Evolutionary conservation across 331 rosid species (phyloP).

Genomic region (Malus hybrid): DNA sequence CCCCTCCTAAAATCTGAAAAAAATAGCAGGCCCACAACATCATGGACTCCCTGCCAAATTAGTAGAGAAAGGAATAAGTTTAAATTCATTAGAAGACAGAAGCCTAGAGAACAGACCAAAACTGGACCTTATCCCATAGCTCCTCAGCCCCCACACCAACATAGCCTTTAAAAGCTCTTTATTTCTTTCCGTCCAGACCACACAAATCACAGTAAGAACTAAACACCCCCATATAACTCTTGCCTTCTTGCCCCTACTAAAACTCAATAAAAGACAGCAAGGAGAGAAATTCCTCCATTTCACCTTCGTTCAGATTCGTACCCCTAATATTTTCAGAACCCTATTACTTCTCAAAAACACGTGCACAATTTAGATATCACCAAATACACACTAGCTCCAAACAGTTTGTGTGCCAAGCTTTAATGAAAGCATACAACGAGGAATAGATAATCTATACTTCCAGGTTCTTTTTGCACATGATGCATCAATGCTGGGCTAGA

Average conservation of each 20-base stretch:
- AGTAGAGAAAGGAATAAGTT: not conserved
- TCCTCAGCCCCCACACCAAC: not conserved
- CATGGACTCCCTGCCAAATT: not conserved
- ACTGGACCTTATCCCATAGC: not conserved
- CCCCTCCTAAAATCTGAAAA: not conserved
- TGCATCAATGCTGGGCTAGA: not conserved
- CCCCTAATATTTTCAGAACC: too few relatives aligned
- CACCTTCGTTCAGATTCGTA: too few relatives aligned
- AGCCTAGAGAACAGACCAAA: not conserved
- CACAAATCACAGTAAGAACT: too few relatives aligned
- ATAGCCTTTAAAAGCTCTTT: not conserved
- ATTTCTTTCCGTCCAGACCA: too few relatives aligned
- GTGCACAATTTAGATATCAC: too few relatives aligned
- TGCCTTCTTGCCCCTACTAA: too few relatives aligned
- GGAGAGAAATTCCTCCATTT: too few relatives aligned
- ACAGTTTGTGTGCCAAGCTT: not conserved
- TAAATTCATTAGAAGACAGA: not conserved
- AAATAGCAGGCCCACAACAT: not conserved
- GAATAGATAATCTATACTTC: not conserved
- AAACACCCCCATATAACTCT: too few relatives aligned
- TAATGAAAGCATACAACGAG: not conserved
- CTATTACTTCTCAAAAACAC: not conserved
- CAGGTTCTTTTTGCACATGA: not conserved
- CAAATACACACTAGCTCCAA: not conserved
- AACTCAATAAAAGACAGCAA: constrained; percentile 7